Percentiles rank a stretch among this genome's conserved stretches.
Evolutionary conservation across 192 early-diverging fungal species (phyloP).

Genomic region (Martensiomyces pterosporus): DNA sequence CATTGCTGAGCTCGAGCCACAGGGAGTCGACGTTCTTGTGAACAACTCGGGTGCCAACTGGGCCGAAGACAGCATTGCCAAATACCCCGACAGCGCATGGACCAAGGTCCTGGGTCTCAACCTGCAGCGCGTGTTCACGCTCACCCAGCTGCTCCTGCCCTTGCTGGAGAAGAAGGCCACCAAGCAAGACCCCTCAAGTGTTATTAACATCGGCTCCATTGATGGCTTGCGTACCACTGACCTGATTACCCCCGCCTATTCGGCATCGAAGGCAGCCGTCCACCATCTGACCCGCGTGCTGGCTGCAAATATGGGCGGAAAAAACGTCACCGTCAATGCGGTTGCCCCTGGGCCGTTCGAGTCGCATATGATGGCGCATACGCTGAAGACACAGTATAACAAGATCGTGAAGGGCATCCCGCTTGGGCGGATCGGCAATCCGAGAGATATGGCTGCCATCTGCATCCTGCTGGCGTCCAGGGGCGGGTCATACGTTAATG

Average conservation of each 20-base stretch:
- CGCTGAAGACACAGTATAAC: background rate
- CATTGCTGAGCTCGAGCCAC: constrained; percentile 34
- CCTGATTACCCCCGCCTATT: constrained; percentile 58
- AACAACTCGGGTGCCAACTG: constrained; percentile 66
- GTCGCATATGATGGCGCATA: constrained; percentile 56
- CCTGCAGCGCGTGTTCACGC: constrained; percentile 65
- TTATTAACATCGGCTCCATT: constrained; percentile 80
- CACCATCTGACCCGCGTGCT: constrained; percentile 61
- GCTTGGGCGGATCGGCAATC: constrained; percentile 67
- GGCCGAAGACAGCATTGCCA: background rate
- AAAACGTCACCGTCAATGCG: constrained; percentile 54
- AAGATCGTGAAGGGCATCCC: constrained; percentile 52
- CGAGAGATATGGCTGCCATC: constrained; percentile 78
- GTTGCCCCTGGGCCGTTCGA: constrained; percentile 61
- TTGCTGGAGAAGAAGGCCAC: constrained; percentile 56
- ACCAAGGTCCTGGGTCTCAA: constrained; percentile 74
- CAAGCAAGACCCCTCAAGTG: constrained; percentile 54
- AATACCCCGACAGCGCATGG: constrained; percentile 53
- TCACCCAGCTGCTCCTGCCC: constrained; percentile 64
- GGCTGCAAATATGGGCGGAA: constrained; percentile 50
- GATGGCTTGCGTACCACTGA: constrained; percentile 48
- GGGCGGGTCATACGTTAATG: constrained; percentile 72
- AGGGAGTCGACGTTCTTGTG: constrained; percentile 63
- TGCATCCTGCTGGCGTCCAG: constrained; percentile 64
- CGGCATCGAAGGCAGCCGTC: constrained; percentile 63